Conservation (phyloP, 1,284 basidiomycete species). For the Cutaneotrichosporon mucoides region DNA sequence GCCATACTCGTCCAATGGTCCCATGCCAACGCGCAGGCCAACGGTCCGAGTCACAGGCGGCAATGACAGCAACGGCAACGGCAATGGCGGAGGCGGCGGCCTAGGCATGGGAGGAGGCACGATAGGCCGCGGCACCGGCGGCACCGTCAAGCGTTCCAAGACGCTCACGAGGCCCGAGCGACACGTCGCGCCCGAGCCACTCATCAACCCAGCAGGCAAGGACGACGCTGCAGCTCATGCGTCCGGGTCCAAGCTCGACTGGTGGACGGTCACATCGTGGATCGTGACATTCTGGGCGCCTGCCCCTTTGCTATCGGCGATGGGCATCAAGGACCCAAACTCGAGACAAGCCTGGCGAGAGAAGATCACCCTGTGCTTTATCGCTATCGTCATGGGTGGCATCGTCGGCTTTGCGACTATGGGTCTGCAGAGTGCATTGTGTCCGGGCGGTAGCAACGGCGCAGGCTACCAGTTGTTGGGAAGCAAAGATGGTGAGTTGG, state of each 20-base stretch:
- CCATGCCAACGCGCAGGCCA: constrained; percentile 33
- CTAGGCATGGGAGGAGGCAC: not conserved
- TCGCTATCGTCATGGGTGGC: constrained; percentile 73
- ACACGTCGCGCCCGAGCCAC: constrained; percentile 83
- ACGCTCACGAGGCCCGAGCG: constrained; percentile 95
- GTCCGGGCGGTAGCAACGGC: constrained; percentile 56
- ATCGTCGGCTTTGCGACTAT: constrained; percentile 89
- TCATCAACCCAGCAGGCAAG: constrained; percentile 65
- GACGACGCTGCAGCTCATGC: constrained; percentile 29
- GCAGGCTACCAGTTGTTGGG: constrained; percentile 36
- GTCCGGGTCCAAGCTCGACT: constrained; percentile 47
- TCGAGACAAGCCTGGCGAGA: constrained; percentile 94
- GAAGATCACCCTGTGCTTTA: constrained; percentile 88
- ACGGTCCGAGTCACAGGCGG: constrained; percentile 11
- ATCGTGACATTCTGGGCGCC: constrained; percentile 90
- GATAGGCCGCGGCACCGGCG: constrained; percentile 7
- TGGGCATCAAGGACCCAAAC: constrained; percentile 73
- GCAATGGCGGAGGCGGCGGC: not conserved
- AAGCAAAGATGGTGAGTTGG: constrained; percentile 33
- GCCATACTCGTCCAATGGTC: constrained; percentile 36
- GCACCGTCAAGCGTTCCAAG: constrained; percentile 63
- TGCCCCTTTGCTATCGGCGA: constrained; percentile 62
- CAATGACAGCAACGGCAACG: not conserved
- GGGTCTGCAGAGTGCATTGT: constrained; percentile 87
- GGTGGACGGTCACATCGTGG: constrained; percentile 78